Percentiles rank a stretch among this genome's conserved stretches.
phyloP scores from a whole-genome alignment of 1,139 yeast species.

The Candida pseudocylindracea region DNA sequence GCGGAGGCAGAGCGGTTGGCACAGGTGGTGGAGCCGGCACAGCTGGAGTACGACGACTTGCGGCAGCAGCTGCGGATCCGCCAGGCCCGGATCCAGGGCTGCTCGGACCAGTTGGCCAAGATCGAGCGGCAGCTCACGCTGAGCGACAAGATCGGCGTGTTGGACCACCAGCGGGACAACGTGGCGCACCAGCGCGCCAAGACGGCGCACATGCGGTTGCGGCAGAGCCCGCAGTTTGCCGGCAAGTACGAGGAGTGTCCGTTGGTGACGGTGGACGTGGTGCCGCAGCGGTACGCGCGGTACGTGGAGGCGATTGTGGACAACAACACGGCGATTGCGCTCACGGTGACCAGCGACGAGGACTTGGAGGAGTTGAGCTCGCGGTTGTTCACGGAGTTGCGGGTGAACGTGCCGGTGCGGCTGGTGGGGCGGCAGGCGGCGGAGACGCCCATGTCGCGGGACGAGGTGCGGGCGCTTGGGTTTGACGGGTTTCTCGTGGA shows the following conservation, averaged over 20 bases:
- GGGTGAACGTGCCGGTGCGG: constrained; percentile 16
- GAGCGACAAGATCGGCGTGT: constrained; percentile 2
- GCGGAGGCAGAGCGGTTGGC: too few species aligned
- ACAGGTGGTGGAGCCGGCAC: too few species aligned
- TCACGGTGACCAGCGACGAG: constrained; percentile 13
- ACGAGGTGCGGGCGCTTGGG: constrained; percentile 23
- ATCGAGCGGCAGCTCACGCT: not conserved
- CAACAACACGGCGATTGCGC: constrained; percentile 26
- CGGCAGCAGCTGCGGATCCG: too few species aligned
- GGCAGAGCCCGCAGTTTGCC: constrained; percentile 10
- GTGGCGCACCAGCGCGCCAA: constrained; percentile 15
- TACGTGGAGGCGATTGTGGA: constrained; percentile 39
- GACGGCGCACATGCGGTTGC: constrained; percentile 11
- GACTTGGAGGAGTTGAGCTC: constrained; percentile 21
- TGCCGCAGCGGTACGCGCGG: constrained; percentile 23
- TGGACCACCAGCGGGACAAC: constrained; percentile 28
- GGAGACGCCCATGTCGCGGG: constrained; percentile 6
- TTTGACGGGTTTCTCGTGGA: constrained; percentile 70
- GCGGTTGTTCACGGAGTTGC: constrained; percentile 5
- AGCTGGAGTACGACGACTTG: too few species aligned
- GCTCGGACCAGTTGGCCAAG: not conserved
- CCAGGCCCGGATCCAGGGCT: too few species aligned
- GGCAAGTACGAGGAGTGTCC: constrained; percentile 52
- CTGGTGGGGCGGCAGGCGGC: constrained; percentile 3
- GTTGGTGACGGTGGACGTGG: constrained; percentile 36